Conservation (phyloP, 2,329 filamentous ascomycete genomes). For the Neoascochyta sp. region DNA sequence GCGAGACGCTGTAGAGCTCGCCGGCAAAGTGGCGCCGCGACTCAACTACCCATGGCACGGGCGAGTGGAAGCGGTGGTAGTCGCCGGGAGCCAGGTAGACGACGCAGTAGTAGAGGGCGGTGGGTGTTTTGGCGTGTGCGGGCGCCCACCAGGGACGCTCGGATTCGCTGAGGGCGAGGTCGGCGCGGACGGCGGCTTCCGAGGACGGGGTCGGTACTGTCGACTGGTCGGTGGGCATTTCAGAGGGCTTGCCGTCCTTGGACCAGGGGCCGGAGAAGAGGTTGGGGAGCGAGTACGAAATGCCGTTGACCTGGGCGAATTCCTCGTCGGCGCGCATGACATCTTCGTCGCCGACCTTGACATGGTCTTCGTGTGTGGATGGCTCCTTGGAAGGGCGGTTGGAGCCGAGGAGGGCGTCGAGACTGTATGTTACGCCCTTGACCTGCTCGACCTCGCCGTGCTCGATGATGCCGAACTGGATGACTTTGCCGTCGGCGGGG, state of each 20-base stretch:
- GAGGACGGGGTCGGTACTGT: constrained; percentile 64
- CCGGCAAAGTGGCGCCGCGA: constrained; percentile 94
- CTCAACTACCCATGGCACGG: constrained; percentile 91
- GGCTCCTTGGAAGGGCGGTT: constrained; percentile 45
- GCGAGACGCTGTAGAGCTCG: constrained; percentile 90
- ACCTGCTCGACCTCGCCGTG: constrained; percentile 96
- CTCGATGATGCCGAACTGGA: constrained; percentile 90
- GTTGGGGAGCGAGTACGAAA: constrained; percentile 86
- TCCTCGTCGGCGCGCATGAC: constrained; percentile 79
- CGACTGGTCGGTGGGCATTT: constrained; percentile 68
- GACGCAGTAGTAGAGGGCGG: constrained; percentile 85
- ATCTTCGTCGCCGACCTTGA: constrained; percentile 52
- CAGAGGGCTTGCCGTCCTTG: constrained; percentile 44
- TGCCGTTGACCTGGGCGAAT: constrained; percentile 90
- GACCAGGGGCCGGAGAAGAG: constrained; percentile 69
- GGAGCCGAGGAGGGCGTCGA: constrained; percentile 81
- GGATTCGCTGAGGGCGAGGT: constrained; percentile 67
- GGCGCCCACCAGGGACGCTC: constrained; percentile 53
- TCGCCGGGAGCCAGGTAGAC: constrained; percentile 96
- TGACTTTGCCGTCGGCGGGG: constrained; percentile 82
- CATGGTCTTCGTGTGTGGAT: constrained; percentile 25
- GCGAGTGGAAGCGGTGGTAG: constrained; percentile 97
- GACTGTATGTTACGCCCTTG: constrained; percentile 95
- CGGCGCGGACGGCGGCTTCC: constrained; percentile 77
- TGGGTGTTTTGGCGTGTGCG: constrained; percentile 44